Conservation (phyloP, 371 early-diverging fungal species). For the Gilbertella persicaria region DNA sequence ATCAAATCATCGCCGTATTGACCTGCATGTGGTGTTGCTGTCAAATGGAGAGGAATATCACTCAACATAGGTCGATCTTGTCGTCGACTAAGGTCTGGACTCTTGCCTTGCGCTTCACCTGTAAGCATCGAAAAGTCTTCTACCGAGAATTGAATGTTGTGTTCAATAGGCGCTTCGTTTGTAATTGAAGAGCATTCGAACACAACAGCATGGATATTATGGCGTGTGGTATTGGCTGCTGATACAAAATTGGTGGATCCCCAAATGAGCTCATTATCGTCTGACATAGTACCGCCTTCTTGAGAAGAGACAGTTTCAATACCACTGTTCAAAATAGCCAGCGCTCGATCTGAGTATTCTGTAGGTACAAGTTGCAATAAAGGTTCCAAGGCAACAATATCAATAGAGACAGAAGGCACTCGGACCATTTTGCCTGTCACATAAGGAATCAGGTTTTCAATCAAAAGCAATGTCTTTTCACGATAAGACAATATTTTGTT, state of each 20-base stretch:
- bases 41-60: conserved; percentile 7
- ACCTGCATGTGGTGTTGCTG: conserved; percentile 4
- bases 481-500: conserved; percentile 65
- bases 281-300: conserved; percentile 13
- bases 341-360: conserved; percentile 66
- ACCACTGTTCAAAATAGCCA: conserved; percentile 70
- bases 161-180: conserved; percentile 42
- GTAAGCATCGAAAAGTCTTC: conserved; percentile 51
- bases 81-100: background rate
- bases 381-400: conserved; percentile 52
- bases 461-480: conserved; percentile 62
- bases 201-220: conserved; percentile 56
- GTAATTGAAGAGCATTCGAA: conserved; percentile 52
- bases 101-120: conserved; percentile 23
- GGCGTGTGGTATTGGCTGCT: conserved; percentile 41
- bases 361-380: conserved; percentile 64
- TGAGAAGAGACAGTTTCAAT: conserved; percentile 38
- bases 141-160: conserved; percentile 48
- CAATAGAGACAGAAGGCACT: conserved; percentile 19
- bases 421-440: conserved; percentile 38
- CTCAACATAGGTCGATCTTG: conserved; percentile 1
- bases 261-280: conserved; percentile 32
- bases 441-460: conserved; percentile 66
- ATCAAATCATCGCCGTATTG: conserved; percentile 54
- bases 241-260: conserved; percentile 35